Evolutionary conservation across 1,139 yeast genomes (phyloP), one percentile per base, ranked within the genome.

Genomic region (Kodamaea anthophila): DNA sequence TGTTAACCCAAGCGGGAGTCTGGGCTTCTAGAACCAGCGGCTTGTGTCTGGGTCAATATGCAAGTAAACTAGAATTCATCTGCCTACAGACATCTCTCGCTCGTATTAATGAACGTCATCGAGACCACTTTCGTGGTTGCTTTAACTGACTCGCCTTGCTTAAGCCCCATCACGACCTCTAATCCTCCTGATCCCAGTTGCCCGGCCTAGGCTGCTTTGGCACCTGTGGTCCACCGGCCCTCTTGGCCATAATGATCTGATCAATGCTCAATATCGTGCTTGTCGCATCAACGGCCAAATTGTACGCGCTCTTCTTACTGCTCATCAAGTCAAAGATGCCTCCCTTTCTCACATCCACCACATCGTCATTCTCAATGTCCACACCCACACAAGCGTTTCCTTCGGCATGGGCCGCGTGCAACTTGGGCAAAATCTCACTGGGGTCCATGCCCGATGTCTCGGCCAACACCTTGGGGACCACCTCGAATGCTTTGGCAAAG

Each of bases 181-280:
- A 86, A 60, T 87, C 96, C 37, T 74, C 97, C 60, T 82, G 94
- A 54, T 88, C 98, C 98, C 98, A 88, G 65, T 88, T 88, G 36
- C 96, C 96, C 26, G 93, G 91, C 54, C 81, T 77, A 44, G 79
- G 83, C 52, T 84, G 94, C 46, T 77, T 71, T 31, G 96, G 96
- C 71, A 87, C 77, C 27, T 70, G 82, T 26, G 98, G 98, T 15
- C 98, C 98, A 43, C 98, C 98, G 2, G 96, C 95, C 51, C 94
- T 76, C 71, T 85, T 85, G 29, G 94, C 94, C 85, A 85, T 86
- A 51, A 84, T 84, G 49, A 85, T 85, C 64, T 83, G 94, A 56
- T 85, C 95, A 27, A 87, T 88, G 14, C 94, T 79, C 41, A 91
- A 70, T 32, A 91, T 85, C 3, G 98, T 91, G 43, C 73, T 74